Evolutionary conservation across 257 asterid genomes (phyloP), one percentile per base, ranked within the genome.

Genomic region (Parsonsia alboflavescens): DNA sequence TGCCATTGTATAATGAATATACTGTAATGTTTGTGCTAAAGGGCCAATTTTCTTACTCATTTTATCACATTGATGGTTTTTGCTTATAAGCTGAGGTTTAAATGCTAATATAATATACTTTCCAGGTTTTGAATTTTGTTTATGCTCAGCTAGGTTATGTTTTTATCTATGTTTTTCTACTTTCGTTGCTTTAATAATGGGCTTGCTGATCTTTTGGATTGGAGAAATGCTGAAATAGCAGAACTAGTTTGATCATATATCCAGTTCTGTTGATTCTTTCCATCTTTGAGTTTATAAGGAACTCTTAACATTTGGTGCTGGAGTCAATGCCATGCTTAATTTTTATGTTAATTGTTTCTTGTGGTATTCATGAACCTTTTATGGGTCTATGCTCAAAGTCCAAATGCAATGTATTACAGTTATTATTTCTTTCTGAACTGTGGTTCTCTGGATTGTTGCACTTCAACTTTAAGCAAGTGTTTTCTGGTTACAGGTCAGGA

Each of bases 401-500:
- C 7, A 33, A 64, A 24, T 26, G 13, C 2, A 73, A 6, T 15
- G 17, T 63, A 19, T 48, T 12, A 48, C 15, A 45, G 64, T 16
- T 30, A 10, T 17, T 58, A 12, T n/a, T 58, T 10, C 67, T 63
- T 15, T 64, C 48, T 64, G 22, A 39, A 19, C 30, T 2, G 13
- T 44, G 70, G 42, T 39, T 62, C 54, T 66, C 41, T 45, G 50
- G 66, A 21, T 71, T 59, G 5, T 13, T 77, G 48, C n/a, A 3
- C 65, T 3, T 2, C 39, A 69, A 28, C 2, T 49, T 63, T 79
- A 66, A 59, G 64, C 72, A 56, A 24, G 49, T 48, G 44, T 68
- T 70, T 6, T 52, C 45, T 73, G 70, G 66, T 82, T 79, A 74
- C 82, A 94, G 99, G 87, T 92, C 83, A 69, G 97, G 92, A 71